Evolutionary conservation across 1,139 yeast species (phyloP), one percentile per base, ranked within the genome.

Genomic region (Magnusiomyces fungicola): DNA sequence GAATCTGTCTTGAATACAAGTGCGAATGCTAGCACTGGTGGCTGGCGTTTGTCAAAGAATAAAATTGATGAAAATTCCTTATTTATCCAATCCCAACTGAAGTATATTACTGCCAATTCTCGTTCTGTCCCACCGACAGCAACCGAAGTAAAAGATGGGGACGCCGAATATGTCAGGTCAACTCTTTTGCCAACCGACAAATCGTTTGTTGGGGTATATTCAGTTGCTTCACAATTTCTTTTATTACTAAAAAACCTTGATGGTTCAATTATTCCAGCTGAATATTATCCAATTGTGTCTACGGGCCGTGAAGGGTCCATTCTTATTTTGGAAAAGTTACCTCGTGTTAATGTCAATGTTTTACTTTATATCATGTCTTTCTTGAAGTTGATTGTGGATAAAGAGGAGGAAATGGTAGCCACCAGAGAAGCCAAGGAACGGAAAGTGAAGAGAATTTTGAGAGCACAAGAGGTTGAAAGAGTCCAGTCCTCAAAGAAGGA

Each of bases 241-340:
- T 50, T 68, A 2, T 48, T 74, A 3, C 54, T 74, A 50, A 54
- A 59, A 24, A 63, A 67, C 50, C 53, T 72, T 10, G 69, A 72
- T 19, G 75, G 71, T 21, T 74, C 74, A 2, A 60, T 74, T 9
- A 62, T 74, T 12, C 66, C 73, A 0, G 59, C 54, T 18, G 69
- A 68, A 27, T 56, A 68, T 34, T 62, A 69, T 6, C 52, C 55
- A 33, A 49, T 51, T 19, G 51, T 51, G 2, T 39, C 47, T 4
- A 30, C 42, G 6, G 54, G 53, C 21, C 47, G 45, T 3, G 49
- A 43, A 18, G 54, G 53, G 16, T 45, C 51, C 14, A 22, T 48
- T 39, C 25, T 33, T 43, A 56, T 70, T 1, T 50, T 72, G 38
- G 76, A 72, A 48, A 59, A 57, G 10, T 56, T 72, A 23, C 72